Conservation (phyloP, 257 asterid genomes). For the Fraxinus cuspidata region DNA sequence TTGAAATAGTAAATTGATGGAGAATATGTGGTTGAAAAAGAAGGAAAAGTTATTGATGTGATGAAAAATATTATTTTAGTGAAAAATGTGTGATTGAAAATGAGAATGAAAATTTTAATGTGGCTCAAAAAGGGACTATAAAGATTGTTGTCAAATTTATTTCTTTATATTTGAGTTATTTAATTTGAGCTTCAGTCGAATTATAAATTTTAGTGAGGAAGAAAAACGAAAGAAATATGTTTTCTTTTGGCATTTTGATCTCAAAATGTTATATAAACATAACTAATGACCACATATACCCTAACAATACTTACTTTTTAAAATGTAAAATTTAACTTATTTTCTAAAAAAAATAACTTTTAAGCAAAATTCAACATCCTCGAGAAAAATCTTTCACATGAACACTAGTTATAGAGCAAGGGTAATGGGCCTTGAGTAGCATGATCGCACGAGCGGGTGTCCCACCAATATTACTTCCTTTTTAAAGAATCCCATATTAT, state of each 20-base stretch:
- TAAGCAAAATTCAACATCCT: background rate
- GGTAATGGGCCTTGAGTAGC: constrained; percentile 59
- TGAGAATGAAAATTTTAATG: no score
- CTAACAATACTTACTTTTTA: no score
- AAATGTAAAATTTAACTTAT: no score
- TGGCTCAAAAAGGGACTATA: no score
- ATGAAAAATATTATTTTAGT: no score
- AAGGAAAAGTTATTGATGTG: no score
- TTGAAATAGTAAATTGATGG: no score
- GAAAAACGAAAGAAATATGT: no score
- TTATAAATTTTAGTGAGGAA: background rate
- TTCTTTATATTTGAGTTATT: no score
- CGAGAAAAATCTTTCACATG: background rate
- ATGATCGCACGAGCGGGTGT: constrained; percentile 83
- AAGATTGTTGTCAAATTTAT: background rate
- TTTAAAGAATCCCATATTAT: constrained; percentile 32
- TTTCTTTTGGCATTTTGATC: background rate
- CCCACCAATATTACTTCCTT: constrained; percentile 48
- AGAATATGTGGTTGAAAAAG: no score
- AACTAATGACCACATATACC: background rate
- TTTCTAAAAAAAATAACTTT: background rate
- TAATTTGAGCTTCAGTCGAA: background rate
- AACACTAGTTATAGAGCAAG: constrained; percentile 2
- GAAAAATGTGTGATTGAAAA: no score
- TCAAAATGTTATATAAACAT: background rate